Conservation (phyloP, 164 flowering plant species). For the Warburgia ugandensis region DNA sequence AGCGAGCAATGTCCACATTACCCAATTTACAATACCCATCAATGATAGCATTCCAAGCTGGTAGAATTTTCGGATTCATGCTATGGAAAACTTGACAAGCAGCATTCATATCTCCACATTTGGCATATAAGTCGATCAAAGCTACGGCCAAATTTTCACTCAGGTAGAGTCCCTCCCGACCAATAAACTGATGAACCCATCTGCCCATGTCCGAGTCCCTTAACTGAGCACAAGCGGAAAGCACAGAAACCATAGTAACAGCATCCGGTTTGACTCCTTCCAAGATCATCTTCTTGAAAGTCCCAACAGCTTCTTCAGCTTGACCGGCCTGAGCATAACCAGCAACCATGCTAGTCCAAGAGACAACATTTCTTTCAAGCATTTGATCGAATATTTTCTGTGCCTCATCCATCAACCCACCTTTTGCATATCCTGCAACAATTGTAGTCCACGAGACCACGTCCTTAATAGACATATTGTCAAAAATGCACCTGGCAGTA, state of each 20-base stretch:
- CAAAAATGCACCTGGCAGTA: conserved; percentile 10
- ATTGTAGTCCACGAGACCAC: conserved; percentile 15
- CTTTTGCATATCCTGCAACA: conserved; percentile 12
- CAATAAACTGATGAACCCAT: conserved; percentile 15
- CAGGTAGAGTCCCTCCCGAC: conserved; percentile 4
- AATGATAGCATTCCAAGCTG: conserved; percentile 13
- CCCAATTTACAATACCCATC: conserved; percentile 15
- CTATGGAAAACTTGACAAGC: conserved; percentile 16
- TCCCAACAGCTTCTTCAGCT: conserved; percentile 14
- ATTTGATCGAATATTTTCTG: conserved; percentile 14
- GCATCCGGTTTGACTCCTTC: conserved; percentile 15
- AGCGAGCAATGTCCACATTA: conserved; percentile 3
- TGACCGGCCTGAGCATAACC: conserved; percentile 10
- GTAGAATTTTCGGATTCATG: conserved; percentile 8
- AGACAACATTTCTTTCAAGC: conserved; percentile 21
- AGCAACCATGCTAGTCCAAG: conserved; percentile 25
- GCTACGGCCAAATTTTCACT: conserved; percentile 14
- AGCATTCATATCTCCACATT: conserved; percentile 24
- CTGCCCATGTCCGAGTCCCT: conserved; percentile 13
- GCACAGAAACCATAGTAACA: conserved; percentile 12
- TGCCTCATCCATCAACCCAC: conserved; percentile 13
- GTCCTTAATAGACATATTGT: conserved; percentile 12
- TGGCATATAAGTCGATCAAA: conserved; percentile 19
- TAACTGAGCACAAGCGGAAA: conserved; percentile 16
- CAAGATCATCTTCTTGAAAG: conserved; percentile 14